These are phyloP conservation scores for Beta lomatogona DNA, from an alignment of 179 eudicot genomes.

Conservation along the genomic window DNA sequence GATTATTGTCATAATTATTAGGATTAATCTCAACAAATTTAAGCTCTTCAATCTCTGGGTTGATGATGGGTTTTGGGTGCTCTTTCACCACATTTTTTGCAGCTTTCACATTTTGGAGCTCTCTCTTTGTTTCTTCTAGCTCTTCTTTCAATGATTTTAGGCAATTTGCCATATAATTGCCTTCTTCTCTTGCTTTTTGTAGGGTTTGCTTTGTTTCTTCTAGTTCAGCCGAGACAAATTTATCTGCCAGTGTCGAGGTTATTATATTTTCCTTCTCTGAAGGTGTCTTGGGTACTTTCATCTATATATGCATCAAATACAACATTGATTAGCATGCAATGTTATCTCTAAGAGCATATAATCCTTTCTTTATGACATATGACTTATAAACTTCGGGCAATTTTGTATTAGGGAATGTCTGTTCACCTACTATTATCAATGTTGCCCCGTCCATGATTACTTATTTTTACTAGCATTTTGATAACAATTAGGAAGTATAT, in stretches of 20 bases:
- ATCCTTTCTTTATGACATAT: no score
- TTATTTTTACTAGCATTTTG: no score
- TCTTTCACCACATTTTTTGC: constrained; percentile 24
- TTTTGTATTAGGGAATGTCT: no score
- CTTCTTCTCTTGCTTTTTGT: constrained; percentile 58
- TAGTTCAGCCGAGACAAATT: constrained; percentile 41
- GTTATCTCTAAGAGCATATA: no score
- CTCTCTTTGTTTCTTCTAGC: constrained; percentile 63
- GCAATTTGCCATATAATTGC: constrained; percentile 53
- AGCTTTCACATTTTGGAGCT: constrained; percentile 54
- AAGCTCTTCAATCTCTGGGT: constrained; percentile 53
- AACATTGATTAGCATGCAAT: background rate
- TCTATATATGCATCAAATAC: constrained; percentile 28
- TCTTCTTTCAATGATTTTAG: constrained; percentile 59
- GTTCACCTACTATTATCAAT: no score
- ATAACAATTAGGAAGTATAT: no score
- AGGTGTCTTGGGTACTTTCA: constrained; percentile 28
- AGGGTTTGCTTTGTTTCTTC: constrained; percentile 67
- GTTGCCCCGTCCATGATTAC: no score
- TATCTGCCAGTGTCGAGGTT: constrained; percentile 20
- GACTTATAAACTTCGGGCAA: no score
- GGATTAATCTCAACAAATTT: constrained; percentile 40
- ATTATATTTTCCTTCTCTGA: constrained; percentile 10
- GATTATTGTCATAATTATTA: constrained; percentile 1
- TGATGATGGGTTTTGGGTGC: constrained; percentile 1